phyloP scores from a whole-genome alignment of 2,329 filamentous ascomycete species.

The Colletotrichum sp. region DNA sequence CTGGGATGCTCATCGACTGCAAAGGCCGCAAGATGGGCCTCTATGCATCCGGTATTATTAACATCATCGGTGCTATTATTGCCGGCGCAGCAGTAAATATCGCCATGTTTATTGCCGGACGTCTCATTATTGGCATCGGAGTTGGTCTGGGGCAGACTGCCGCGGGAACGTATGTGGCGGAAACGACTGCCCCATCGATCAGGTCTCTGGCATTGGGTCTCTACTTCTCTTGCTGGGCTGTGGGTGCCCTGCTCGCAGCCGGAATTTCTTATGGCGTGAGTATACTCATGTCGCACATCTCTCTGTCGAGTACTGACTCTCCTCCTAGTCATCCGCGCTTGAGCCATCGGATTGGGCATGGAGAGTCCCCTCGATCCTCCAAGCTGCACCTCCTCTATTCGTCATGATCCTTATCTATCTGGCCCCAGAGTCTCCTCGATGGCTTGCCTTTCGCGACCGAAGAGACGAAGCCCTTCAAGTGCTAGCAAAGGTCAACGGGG shows the following conservation, averaged over 20 bases:
- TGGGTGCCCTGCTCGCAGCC: conserved; percentile 53
- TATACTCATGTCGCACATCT: too few relatives aligned
- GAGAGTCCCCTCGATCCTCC: conserved; percentile 23
- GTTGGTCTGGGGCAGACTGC: conserved; percentile 72
- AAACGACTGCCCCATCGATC: conserved; percentile 62
- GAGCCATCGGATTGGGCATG: conserved; percentile 11
- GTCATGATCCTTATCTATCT: background rate
- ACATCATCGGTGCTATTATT: conserved; percentile 63
- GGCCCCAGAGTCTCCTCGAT: background rate
- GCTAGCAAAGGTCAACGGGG: background rate
- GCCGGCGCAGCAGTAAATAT: conserved; percentile 63
- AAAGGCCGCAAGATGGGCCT: conserved; percentile 50
- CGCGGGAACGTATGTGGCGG: conserved; percentile 72
- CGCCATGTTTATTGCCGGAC: conserved; percentile 55
- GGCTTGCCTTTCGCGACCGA: conserved; percentile 1
- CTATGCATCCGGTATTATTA: conserved; percentile 49
- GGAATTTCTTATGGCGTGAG: background rate
- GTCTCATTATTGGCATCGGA: conserved; percentile 67
- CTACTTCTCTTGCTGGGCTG: conserved; percentile 69
- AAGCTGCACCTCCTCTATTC: conserved; percentile 19
- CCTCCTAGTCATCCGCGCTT: background rate
- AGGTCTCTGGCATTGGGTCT: conserved; percentile 71
- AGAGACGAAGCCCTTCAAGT: conserved; percentile 8
- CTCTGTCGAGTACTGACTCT: background rate
- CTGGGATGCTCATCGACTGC: conserved; percentile 53